Base-by-base conservation (phyloP, 768 basidiomycete species). In the Lentinus brumalis region DNA sequence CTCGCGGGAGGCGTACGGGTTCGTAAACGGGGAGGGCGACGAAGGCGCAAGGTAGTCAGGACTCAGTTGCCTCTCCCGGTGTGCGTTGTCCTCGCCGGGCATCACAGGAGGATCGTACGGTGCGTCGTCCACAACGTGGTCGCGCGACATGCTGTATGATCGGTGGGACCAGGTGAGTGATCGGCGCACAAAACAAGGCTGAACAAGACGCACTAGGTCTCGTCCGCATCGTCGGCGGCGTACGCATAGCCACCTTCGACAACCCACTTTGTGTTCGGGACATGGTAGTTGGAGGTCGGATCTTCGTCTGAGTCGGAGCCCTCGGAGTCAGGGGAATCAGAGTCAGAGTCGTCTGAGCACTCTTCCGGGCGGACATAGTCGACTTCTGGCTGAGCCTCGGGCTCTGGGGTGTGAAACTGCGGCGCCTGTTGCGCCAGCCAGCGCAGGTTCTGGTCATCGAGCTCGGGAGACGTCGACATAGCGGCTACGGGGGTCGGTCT, bases 341-440 rank as follows among this genome's bases (percentile, higher is more conserved):
- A 53, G 14, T 38, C 56, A 18, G 46, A 56, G 46, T 62, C 61
- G 45, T 50, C 49, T 9, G 57, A 21, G 4, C 26, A 21, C 8
- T 14, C 30, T 18, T 6, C 14, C 2, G 54, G 6, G 50, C 26
- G 35, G 44, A 52, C 49, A 11, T 50, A 10, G 10, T 53, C 1
- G 31, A 31, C 31, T n/a, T 29, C 39, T 6, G 31, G 61, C 29
- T 52, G 44, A 5, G 44, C 32, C 35, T 62, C 56, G 7, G n/a
- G 11, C 6, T 31, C 11, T 11, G 30, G 38, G 14, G 47, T 52
- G 29, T 61, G 60, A 32, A 61, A 61, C 55, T 61, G 60, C n/a
- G 60, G 60, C 50, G 60, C 60, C 21, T 61, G 54, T 53, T 50
- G 60, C 16, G 42, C 53, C 53, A 61, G 60, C 60, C 60, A 61